Conservation (phyloP, 768 basidiomycete species). For the Suillus alpinus region DNA sequence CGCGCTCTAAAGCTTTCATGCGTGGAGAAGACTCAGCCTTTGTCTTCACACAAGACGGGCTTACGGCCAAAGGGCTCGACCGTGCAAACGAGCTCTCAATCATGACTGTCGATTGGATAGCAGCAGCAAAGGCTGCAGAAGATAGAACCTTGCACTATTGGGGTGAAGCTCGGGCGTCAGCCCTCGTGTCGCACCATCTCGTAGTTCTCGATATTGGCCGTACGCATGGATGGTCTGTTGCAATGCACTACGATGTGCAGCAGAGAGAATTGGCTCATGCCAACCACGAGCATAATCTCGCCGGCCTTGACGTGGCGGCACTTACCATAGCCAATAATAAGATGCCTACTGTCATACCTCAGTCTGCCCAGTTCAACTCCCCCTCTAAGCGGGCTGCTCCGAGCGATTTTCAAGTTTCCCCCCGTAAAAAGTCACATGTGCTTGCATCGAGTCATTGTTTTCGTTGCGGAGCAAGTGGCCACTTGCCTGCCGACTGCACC, state of each 20-base stretch:
- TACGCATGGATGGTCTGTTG: not conserved
- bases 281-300: not conserved
- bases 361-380: not conserved
- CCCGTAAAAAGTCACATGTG: not conserved
- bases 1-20: no score
- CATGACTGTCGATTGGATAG: no score
- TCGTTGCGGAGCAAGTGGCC: not conserved
- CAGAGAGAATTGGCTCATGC: not conserved
- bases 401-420: not conserved
- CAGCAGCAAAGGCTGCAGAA: no score
- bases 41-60: no score
- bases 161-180: not conserved
- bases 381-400: not conserved
- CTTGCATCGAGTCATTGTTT: not conserved
- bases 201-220: not conserved
- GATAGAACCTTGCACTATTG: no score
- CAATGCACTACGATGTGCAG: not conserved
- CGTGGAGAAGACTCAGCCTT: no score
- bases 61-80: no score
- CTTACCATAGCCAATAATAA: not conserved
- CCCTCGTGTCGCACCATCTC: not conserved
- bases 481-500: not conserved
- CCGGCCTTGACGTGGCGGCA: not conserved
- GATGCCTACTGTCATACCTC: not conserved
- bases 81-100: no score